phyloP scores from a whole-genome alignment of 192 early-diverging fungal species.

The Coemansia sp. region DNA sequence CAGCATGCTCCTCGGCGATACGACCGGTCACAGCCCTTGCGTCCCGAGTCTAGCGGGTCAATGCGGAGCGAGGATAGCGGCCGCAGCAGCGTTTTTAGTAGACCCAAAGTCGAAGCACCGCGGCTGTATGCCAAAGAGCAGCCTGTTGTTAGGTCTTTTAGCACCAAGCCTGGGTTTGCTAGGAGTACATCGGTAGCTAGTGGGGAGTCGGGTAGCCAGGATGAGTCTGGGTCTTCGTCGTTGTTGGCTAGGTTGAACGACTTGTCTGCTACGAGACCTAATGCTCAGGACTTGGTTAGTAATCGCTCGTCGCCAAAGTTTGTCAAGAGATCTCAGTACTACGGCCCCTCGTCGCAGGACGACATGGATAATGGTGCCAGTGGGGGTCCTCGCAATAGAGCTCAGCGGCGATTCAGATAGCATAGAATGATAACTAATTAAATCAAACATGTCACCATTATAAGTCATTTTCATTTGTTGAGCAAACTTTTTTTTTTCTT shows the following conservation, averaged over 20 bases:
- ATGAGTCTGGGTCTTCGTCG: constrained; percentile 8
- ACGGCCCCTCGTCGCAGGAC: constrained; percentile 21
- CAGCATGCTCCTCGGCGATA: constrained; percentile 29
- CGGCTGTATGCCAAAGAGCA: neutral
- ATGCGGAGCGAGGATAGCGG: constrained; percentile 13
- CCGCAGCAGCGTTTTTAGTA: neutral
- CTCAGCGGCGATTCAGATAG: constrained; percentile 20
- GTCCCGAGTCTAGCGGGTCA: constrained; percentile 7
- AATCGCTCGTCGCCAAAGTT: constrained; percentile 47
- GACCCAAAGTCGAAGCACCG: constrained; percentile 3
- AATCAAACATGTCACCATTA: neutral
- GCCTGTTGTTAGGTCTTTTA: neutral
- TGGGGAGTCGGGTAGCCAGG: neutral
- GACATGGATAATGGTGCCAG: neutral
- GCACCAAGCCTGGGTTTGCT: neutral
- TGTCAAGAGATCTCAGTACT: constrained; percentile 49
- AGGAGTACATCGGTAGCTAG: neutral
- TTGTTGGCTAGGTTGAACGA: constrained; percentile 30
- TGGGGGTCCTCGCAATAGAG: constrained; percentile 3
- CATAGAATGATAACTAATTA: neutral
- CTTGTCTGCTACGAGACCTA: constrained; percentile 26
- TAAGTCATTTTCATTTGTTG: neutral
- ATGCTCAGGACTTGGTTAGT: constrained; percentile 43
- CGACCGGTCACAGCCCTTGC: constrained; percentile 11
- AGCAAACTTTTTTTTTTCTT: neutral